Conservation (phyloP, 176 grass and related monocot species). For the Oryza brachyantha region DNA sequence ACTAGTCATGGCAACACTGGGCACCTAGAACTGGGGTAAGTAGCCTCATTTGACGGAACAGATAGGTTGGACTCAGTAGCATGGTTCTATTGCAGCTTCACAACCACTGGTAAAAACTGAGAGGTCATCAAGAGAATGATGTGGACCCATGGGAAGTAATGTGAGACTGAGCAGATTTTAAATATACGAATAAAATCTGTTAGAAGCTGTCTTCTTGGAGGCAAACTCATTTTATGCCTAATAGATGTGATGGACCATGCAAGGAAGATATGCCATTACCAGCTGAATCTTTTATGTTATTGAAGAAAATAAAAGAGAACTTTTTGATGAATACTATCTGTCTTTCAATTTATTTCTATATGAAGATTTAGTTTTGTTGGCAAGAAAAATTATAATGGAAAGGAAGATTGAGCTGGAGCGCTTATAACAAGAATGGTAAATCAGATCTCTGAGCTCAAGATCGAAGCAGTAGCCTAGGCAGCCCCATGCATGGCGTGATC, state of each 20-base stretch:
- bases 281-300: neutral
- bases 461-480: too few species aligned
- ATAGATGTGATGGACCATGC: neutral
- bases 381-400: neutral
- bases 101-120: neutral
- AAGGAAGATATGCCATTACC: neutral
- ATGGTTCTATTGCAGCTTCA: neutral
- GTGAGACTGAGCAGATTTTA: neutral
- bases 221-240: neutral
- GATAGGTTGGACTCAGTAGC: neutral
- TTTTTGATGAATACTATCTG: too few species aligned
- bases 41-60: neutral
- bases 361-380: slow-evolving; percentile 20
- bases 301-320: too few species aligned
- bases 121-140: neutral
- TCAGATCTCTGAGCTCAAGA: too few species aligned
- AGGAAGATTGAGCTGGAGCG: neutral
- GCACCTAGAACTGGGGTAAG: neutral
- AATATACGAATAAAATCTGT: neutral
- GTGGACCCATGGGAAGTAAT: neutral
- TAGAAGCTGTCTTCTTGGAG: neutral
- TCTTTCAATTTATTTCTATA: neutral
- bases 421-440: too few species aligned
- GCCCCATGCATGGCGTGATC: too few species aligned
- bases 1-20: neutral